Base-by-base conservation (phyloP, 768 basidiomycete genomes). In the Brasilioporus rufonigricans region DNA sequence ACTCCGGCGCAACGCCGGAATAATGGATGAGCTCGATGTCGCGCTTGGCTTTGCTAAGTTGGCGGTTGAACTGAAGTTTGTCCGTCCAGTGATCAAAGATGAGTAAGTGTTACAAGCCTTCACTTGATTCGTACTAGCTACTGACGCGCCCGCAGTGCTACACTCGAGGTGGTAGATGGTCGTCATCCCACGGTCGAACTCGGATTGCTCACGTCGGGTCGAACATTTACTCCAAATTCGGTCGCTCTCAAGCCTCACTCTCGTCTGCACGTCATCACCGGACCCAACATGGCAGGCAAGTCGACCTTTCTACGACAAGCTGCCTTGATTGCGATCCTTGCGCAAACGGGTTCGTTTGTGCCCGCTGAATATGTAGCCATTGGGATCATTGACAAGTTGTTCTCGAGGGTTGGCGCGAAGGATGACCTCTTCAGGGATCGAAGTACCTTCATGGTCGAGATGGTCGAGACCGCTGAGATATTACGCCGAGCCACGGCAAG, bases 391-490 rank as follows among this genome's bases (percentile, higher is more conserved):
- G 96, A 99, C 72, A 87, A 83, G 60, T 73, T 99, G 8, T 98
- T 97, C 70, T 93, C 92, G n/a, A 81, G 96, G 45, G 82, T 99
- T 13, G 97, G 96, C 0, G 96, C 97, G 2, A 88, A 91, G 67
- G 96, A 99, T 62, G 95, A 99, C 65, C 73, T 99, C 27, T 97
- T 92, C 71, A 82, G 90, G 50, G 94, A 97, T 67, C 75, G 92
- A 55, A 95, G 92, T 63, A 98, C 96, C 0, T 99, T 98, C 70
- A 97, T 98, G 93, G 89, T 95, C n/a, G 93, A 95, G 73, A 94
- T 94, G 91, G 76, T 91, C 31, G 96, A 98, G 73, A 93, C 95
- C 1, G 88, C 93, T 1, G 87, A 93, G 44, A 98, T 99, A 55
- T 79, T 99, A 19, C 78, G 80, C 23, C 82, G 85, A 21, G 94